Evolutionary conservation across 352 stramenopile genomes (phyloP), one percentile per base, ranked within the genome.

Genomic region (Phytophthora pisi): DNA sequence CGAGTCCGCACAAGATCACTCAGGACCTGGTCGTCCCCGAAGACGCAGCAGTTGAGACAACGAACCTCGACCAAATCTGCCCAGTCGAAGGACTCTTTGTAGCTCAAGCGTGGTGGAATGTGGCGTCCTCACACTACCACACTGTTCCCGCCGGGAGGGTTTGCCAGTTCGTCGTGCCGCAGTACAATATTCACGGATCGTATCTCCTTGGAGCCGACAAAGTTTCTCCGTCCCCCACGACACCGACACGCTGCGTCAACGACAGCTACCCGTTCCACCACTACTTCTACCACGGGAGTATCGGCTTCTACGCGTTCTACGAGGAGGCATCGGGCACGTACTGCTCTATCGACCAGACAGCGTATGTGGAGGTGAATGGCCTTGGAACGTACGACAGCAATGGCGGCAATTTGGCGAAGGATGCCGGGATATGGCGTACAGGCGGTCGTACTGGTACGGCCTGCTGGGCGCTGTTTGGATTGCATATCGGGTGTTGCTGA

Each of bases 211-310:
- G 31, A 30, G 7, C 5, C 18, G 36, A 42, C 6, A 49, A 40
- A 28, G 31, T 42, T 15, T 18, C 38, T 34, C 38, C 58, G 8
- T 56, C 23, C 0, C 20, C 23, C 5, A 45, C 60, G 11, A 61
- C 51, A 3, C 51, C 51, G 43, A 9, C 30, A 24, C 50, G 20
- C 20, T 67, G 60, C 31, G 30, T 20, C 6, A 26, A 45, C 8
- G 42, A 61, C 16, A 55, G 40, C n/a, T 61, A 26, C n/a, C 18
- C 28, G 11, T 61, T 58, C 10, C 38, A 61, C 10, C 51, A 67
- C 11, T 67, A 67, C 20, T 67, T 61, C 31, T 67, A 61, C 28
- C 60, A 61, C 10, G 60, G 60, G 0, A 67, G 60, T 43, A 50
- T 67, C 34, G 60, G 60, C 2, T 61, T 61, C 24, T 67, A 61